Evolutionary conservation across 805 yeast species (phyloP).

Genomic region (Ogataea henricii): DNA sequence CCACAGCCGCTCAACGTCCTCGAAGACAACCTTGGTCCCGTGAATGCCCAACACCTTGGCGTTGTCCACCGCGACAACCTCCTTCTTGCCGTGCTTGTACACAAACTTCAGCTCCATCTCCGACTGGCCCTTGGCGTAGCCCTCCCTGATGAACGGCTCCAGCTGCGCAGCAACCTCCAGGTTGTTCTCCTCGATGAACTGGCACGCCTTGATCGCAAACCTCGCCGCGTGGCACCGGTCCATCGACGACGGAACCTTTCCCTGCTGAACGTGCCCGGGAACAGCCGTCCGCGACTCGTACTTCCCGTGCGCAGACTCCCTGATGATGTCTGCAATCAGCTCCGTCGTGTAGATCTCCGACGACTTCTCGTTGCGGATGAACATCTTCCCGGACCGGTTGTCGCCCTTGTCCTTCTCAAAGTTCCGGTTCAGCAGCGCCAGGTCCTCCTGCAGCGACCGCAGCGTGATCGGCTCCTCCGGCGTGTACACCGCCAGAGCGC

Average conservation of each 20-base stretch:
- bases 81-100: conserved; percentile 49
- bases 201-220: conserved; percentile 85
- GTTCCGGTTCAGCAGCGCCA: conserved; percentile 64
- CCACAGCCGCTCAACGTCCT: conserved; percentile 59
- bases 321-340: conserved; percentile 79
- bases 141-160: conserved; percentile 19
- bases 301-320: conserved; percentile 63
- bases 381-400: conserved; percentile 79
- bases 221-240: conserved; percentile 90
- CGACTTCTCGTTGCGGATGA: conserved; percentile 82
- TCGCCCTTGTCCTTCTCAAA: conserved; percentile 77
- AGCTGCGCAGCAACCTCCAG: conserved; percentile 15
- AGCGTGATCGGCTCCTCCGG: conserved; percentile 83
- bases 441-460: conserved; percentile 71
- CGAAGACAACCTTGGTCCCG: conserved; percentile 64
- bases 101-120: conserved; percentile 50
- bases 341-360: conserved; percentile 81
- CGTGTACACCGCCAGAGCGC: conserved; percentile 87
- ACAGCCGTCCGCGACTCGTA: conserved; percentile 93
- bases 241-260: conserved; percentile 91
- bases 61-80: conserved; percentile 41
- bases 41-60: conserved; percentile 72
- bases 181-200: conserved; percentile 70
- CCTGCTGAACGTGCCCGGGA: conserved; percentile 99
- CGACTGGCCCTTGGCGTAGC: conserved; percentile 28